Conservation (phyloP, 129 eudicot species). For the Calendula officinalis region DNA sequence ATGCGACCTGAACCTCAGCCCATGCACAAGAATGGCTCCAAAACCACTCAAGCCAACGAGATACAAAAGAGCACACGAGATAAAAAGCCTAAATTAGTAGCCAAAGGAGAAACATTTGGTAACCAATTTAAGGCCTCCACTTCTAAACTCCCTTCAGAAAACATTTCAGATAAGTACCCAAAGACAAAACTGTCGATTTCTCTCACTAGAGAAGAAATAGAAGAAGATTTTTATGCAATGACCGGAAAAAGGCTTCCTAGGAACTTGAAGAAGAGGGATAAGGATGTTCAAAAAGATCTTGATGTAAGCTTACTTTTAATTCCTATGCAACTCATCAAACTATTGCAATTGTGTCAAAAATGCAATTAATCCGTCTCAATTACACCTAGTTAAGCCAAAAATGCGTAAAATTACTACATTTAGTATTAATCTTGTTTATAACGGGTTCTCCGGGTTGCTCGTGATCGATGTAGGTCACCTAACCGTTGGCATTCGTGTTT, state of each 20-base stretch:
- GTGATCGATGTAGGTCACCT: no score
- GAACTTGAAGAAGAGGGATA: slow-evolving; percentile 16
- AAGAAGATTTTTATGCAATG: slow-evolving; percentile 21
- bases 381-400: neutral
- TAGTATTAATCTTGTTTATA: no score
- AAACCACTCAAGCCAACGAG: neutral
- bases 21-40: neutral
- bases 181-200: slow-evolving; percentile 1
- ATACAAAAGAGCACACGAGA: neutral
- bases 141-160: slow-evolving; percentile 1
- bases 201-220: slow-evolving; percentile 31
- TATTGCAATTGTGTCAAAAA: neutral
- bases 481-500: neutral
- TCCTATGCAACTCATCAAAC: neutral
- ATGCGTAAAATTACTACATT: neutral
- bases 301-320: slow-evolving; percentile 23
- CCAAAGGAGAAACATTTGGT: neutral
- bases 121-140: neutral
- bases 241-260: slow-evolving; percentile 27
- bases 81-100: neutral
- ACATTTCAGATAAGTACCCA: neutral
- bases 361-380: neutral
- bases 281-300: slow-evolving; percentile 14
- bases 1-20: neutral
- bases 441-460: no score